phyloP scores from a whole-genome alignment of 805 yeast species.

The Sugiyamaella smithiae region DNA sequence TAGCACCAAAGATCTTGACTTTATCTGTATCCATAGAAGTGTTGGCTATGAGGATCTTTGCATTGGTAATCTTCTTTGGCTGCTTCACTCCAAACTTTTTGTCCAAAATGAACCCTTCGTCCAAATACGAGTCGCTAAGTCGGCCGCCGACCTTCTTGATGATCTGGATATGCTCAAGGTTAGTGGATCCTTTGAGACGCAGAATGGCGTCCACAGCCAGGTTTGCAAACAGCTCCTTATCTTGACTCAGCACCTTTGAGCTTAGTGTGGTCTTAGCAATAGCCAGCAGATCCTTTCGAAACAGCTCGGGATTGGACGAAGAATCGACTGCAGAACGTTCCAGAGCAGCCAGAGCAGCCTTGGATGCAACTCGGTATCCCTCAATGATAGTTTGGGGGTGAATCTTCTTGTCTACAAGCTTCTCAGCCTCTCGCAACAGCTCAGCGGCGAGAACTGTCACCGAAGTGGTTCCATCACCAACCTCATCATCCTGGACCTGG shows the following conservation, averaged over 20 bases:
- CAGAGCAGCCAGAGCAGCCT: conserved; percentile 80
- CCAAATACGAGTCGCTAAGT: conserved; percentile 85
- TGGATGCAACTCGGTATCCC: conserved; percentile 87
- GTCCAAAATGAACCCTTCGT: conserved; percentile 91
- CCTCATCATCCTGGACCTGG: conserved; percentile 95
- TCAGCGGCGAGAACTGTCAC: conserved; percentile 95
- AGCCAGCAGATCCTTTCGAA: conserved; percentile 72
- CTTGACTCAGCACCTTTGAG: conserved; percentile 92
- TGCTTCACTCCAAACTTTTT: conserved; percentile 93
- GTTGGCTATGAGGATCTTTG: conserved; percentile 86
- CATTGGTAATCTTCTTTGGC: conserved; percentile 79
- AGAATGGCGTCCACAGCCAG: conserved; percentile 93
- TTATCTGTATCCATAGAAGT: conserved; percentile 94
- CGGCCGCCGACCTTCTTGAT: conserved; percentile 93
- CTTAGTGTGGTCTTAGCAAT: conserved; percentile 93
- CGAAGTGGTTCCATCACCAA: conserved; percentile 97
- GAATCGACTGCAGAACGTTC: conserved; percentile 74
- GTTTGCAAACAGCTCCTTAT: conserved; percentile 82
- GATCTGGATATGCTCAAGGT: conserved; percentile 88
- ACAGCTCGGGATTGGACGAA: conserved; percentile 52
- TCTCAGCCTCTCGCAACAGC: conserved; percentile 90
- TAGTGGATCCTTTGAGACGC: conserved; percentile 80
- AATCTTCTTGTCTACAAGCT: conserved; percentile 83
- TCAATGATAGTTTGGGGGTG: conserved; percentile 98
- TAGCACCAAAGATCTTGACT: conserved; percentile 96